Evolutionary conservation across 2,329 filamentous ascomycete genomes (phyloP).

Genomic region (Fusarium abutilonis): DNA sequence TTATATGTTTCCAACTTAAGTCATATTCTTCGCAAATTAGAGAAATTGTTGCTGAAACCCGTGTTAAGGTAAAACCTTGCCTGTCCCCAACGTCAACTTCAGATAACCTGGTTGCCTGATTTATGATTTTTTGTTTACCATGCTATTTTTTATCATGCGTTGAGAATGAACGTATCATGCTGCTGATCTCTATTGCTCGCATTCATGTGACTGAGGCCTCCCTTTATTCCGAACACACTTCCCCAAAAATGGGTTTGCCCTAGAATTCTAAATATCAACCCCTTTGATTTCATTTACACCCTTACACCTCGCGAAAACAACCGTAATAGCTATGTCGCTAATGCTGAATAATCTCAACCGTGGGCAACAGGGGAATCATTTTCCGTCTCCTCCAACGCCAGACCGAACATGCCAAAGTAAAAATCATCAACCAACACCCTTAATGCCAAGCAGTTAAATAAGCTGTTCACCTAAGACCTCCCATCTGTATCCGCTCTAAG

Average conservation of each 20-base stretch:
- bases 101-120: neutral
- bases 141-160: neutral
- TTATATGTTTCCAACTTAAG: constrained; percentile 4
- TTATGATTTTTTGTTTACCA: neutral
- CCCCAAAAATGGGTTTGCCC: constrained; percentile 3
- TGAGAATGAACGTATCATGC: neutral
- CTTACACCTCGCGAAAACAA: constrained; percentile 38
- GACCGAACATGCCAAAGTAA: constrained; percentile 35
- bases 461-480: neutral
- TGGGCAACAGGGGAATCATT: constrained; percentile 46
- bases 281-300: constrained; percentile 21
- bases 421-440: constrained; percentile 39
- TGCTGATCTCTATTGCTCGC: constrained; percentile 8
- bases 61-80: neutral
- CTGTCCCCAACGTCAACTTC: too few species aligned
- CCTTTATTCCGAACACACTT: neutral
- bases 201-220: neutral
- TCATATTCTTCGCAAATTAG: too few species aligned
- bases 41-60: neutral
- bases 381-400: constrained; percentile 45
- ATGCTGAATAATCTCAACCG: constrained; percentile 28
- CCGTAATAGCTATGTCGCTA: constrained; percentile 30
- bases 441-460: constrained; percentile 24
- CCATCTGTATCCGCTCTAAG: constrained; percentile 14
- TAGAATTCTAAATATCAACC: constrained; percentile 1